phyloP scores from a whole-genome alignment of 2,329 filamentous ascomycete genomes.

The Penicillium sp. region DNA sequence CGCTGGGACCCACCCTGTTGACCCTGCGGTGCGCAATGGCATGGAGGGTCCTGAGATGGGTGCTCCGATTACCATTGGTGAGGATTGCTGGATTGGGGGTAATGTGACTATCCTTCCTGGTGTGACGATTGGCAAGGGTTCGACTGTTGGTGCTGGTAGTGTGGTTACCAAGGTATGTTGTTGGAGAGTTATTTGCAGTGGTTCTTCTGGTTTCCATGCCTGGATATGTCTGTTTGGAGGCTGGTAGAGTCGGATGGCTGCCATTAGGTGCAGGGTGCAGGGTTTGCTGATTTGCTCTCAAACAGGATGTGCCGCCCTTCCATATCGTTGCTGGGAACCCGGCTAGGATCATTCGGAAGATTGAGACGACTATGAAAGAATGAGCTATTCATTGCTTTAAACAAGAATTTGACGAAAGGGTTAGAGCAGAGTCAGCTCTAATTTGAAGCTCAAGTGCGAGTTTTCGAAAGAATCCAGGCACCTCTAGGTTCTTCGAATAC shows the following conservation, averaged over 20 bases:
- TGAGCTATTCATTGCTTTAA: background rate
- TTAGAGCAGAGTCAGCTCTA: no score
- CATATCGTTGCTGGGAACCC: conserved; percentile 47
- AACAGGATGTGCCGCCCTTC: conserved; percentile 45
- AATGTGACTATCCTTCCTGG: conserved; percentile 72
- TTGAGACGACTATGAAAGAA: conserved; percentile 39
- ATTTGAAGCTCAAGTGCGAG: no score
- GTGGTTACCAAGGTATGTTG: conserved; percentile 71
- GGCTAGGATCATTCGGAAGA: conserved; percentile 41
- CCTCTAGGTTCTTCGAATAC: background rate
- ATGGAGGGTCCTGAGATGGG: conserved; percentile 74
- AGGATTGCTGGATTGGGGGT: conserved; percentile 80
- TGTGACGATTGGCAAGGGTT: conserved; percentile 74
- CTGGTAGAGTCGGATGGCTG: background rate
- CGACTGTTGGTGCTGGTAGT: conserved; percentile 75
- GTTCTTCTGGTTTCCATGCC: background rate
- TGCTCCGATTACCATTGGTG: conserved; percentile 71
- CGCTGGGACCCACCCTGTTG: conserved; percentile 73
- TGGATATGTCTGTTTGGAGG: background rate
- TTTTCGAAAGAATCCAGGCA: no score
- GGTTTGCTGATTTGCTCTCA: background rate
- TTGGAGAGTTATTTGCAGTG: background rate
- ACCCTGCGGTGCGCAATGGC: conserved; percentile 73
- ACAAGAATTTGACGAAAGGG: no score
- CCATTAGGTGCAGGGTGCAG: background rate